Base-by-base conservation (phyloP, 2,329 filamentous ascomycete species). In the Colletotrichum trifolii region DNA sequence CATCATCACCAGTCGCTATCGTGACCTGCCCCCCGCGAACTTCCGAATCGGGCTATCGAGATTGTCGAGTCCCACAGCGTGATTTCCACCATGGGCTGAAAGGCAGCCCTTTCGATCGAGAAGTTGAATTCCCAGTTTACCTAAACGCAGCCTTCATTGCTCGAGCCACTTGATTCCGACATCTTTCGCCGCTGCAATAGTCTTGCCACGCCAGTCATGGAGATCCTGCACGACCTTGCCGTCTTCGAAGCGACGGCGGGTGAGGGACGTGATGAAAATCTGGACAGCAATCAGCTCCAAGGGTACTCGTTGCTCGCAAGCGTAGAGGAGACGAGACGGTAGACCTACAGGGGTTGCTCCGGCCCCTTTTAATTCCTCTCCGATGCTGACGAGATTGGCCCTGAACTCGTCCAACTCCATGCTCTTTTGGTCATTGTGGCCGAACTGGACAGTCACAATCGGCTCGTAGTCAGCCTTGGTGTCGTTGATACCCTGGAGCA, bases 371-470 rank as follows among this genome's bases (percentile, higher is more conserved):
- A 83, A 78, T 39, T 85, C 81, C 3, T 72, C 68, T 8, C 78
- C 81, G 54, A 85, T 83, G 3, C 68, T 73, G 42, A 80, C 78
- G 0, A 89, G 77, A 49, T 88, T 87, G 1, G 73, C 73, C 56
- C 82, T 77, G 73, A 83, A 89, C 64, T 82, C 70, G 0, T 77
- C 73, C 6, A 86, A 71, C 0, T 77, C 75, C 52, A 89, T 77
- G 50, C 79, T 79, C 68, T 87, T 89, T 70, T 84, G 87, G 71
- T 89, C 87, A 64, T 89, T 89, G 72, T 89, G 86, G 5, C 87
- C 87, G 64, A 89, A 89, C 79, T 89, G 69, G 2, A 69, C 70
- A 2, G 74, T 76, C 3, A 76, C 72, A 53, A 73, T 71, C 11
- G 72, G 69, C 25, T 66, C 55, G 58, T 80, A 80, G 2, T 73